These are phyloP conservation scores for Patellifolia procumbens DNA, from an alignment of 179 eudicot species.

Conservation along the genomic window DNA sequence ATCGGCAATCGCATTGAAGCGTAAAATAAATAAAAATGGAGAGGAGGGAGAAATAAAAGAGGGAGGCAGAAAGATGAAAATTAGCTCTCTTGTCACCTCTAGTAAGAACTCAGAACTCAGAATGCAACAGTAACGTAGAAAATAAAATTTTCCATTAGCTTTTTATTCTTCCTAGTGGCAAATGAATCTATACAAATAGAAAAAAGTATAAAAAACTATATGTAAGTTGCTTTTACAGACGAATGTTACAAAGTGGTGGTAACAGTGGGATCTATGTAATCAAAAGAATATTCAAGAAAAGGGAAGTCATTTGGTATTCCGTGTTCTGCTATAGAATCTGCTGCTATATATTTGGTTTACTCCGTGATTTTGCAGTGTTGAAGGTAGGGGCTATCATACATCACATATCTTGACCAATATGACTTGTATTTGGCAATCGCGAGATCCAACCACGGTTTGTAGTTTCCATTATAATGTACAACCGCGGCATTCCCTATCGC, in stretches of 20 bases:
- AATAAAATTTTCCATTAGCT: conserved; percentile 12
- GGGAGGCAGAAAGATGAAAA: background rate
- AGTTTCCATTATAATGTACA: conserved; percentile 92
- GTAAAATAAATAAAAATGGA: background rate
- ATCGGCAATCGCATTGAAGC: conserved; percentile 28
- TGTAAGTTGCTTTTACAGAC: conserved; percentile 30
- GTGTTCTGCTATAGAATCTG: conserved; percentile 25
- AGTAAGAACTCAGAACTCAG: too few species aligned
- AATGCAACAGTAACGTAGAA: background rate
- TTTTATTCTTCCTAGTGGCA: conserved; percentile 15
- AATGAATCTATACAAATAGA: conserved; percentile 35
- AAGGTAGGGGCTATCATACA: conserved; percentile 75
- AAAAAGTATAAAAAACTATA: conserved; percentile 10
- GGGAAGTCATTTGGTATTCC: conserved; percentile 22
- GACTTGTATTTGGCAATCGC: conserved; percentile 85
- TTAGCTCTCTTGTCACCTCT: background rate
- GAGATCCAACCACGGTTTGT: conserved; percentile 98
- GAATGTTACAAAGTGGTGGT: conserved; percentile 31
- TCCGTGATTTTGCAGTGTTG: conserved; percentile 66
- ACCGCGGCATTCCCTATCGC: conserved; percentile 83
- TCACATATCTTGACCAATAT: conserved; percentile 88
- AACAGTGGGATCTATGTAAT: conserved; percentile 21
- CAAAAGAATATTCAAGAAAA: conserved; percentile 27
- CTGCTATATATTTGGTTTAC: conserved; percentile 23
- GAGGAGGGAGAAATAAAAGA: background rate